Conservation (phyloP, 2,329 filamentous ascomycete genomes). For the Aspergillus ruber region DNA sequence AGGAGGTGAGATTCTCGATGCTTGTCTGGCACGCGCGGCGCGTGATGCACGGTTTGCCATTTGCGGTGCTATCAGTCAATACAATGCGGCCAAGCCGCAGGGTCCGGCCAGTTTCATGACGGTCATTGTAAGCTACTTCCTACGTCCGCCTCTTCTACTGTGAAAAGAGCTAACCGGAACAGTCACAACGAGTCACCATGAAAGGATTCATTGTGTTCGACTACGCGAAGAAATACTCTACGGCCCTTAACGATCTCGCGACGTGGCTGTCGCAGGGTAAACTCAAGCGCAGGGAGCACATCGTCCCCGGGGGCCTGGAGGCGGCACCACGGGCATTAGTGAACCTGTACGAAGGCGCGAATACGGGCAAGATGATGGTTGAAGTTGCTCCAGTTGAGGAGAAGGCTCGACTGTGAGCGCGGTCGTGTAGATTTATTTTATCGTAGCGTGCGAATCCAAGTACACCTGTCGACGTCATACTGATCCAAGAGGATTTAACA, state of each 20-base stretch:
- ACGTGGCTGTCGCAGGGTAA: slow-evolving; percentile 67
- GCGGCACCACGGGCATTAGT: slow-evolving; percentile 58
- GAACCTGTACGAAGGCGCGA: slow-evolving; percentile 61
- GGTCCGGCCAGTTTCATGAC: slow-evolving; percentile 49
- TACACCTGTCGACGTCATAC: slow-evolving; percentile 7
- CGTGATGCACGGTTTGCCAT: slow-evolving; percentile 60
- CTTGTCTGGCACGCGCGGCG: slow-evolving; percentile 59
- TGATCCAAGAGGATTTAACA: slow-evolving; percentile 1
- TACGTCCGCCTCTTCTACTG: not conserved
- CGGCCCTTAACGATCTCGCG: slow-evolving; percentile 55
- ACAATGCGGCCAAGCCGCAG: slow-evolving; percentile 53
- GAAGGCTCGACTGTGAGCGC: slow-evolving; percentile 38
- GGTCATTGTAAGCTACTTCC: slow-evolving; percentile 29
- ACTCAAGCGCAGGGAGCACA: slow-evolving; percentile 64
- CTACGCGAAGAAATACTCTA: slow-evolving; percentile 51
- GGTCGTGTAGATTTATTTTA: not conserved
- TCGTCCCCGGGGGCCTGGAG: slow-evolving; percentile 62
- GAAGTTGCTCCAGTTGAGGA: slow-evolving; percentile 34
- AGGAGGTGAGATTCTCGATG: slow-evolving; percentile 64
- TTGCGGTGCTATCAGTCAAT: slow-evolving; percentile 65
- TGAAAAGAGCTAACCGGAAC: not conserved
- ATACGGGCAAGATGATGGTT: slow-evolving; percentile 60
- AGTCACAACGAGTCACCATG: slow-evolving; percentile 45
- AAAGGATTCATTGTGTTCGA: slow-evolving; percentile 71
- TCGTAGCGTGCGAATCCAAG: not conserved